These are phyloP conservation scores for Mycena epipterygia DNA, from an alignment of 768 basidiomycete species.

Conservation along the genomic window DNA sequence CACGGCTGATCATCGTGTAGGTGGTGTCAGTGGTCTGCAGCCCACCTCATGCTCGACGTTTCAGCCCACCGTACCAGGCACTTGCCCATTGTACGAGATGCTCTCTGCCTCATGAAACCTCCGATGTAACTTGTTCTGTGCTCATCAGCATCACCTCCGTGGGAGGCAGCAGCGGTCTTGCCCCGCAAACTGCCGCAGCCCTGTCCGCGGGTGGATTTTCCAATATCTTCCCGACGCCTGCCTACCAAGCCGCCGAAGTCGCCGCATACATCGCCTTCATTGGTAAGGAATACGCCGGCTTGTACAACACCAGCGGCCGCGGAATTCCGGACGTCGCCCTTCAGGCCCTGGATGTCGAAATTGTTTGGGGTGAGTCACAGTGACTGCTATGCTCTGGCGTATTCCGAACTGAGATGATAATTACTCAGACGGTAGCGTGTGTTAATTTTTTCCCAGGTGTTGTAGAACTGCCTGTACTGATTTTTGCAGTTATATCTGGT, in stretches of 20 bases:
- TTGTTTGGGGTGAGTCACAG: slow-evolving; percentile 43
- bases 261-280: slow-evolving; percentile 30
- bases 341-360: slow-evolving; percentile 44
- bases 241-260: slow-evolving; percentile 36
- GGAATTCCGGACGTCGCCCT: slow-evolving; percentile 34
- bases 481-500: slow-evolving; percentile 29
- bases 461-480: not conserved
- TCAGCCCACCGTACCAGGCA: slow-evolving; percentile 54
- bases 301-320: slow-evolving; percentile 34
- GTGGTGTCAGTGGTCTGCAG: slow-evolving; percentile 30
- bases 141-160: slow-evolving; percentile 56
- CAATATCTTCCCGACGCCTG: slow-evolving; percentile 39
- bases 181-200: slow-evolving; percentile 52
- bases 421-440: not conserved
- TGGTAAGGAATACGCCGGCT: slow-evolving; percentile 44
- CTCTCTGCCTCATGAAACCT: slow-evolving; percentile 28
- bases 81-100: slow-evolving; percentile 48
- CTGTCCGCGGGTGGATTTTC: slow-evolving; percentile 49
- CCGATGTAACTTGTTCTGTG: slow-evolving; percentile 57
- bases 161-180: slow-evolving; percentile 60
- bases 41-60: slow-evolving; percentile 50
- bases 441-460: not conserved
- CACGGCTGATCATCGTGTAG: not conserved
- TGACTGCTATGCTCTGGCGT: no score
- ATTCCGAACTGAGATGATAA: not conserved